Conservation (phyloP, 331 rosid species). For the Malus hybrid region DNA sequence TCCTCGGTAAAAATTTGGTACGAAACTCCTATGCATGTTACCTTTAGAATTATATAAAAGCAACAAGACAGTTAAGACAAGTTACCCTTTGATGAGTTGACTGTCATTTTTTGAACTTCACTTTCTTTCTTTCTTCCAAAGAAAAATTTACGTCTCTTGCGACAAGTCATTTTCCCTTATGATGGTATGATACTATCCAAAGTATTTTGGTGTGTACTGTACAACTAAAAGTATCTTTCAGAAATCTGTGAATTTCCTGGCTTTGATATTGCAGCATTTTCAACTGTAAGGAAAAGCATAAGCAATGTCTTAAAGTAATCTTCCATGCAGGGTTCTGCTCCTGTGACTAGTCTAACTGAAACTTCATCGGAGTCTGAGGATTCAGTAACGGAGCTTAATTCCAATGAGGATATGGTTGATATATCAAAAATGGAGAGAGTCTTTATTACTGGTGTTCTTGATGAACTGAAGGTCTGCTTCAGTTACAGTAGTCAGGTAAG, state of each 20-base stretch:
- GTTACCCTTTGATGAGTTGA: neutral
- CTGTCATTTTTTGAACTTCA: neutral
- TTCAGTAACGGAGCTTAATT: conserved; percentile 47
- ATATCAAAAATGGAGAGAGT: conserved; percentile 44
- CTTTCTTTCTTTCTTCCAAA: too few species aligned
- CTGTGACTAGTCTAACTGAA: conserved; percentile 71
- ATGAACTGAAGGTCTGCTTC: conserved; percentile 84
- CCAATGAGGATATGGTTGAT: conserved; percentile 22
- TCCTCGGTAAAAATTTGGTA: neutral
- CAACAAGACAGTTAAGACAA: neutral
- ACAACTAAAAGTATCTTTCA: neutral
- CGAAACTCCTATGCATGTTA: neutral
- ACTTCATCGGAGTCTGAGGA: conserved; percentile 76
- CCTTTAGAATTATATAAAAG: neutral
- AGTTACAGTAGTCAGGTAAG: conserved; percentile 73
- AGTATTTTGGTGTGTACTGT: neutral
- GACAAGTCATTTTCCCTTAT: neutral
- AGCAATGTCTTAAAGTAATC: conserved; percentile 2
- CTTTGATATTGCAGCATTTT: neutral
- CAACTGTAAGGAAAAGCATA: neutral
- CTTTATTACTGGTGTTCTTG: conserved; percentile 88
- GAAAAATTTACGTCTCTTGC: neutral
- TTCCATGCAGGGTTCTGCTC: conserved; percentile 72
- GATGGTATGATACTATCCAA: neutral
- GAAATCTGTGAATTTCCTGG: neutral